A percentile compares a stretch with the other conserved stretches of the same genome.
phyloP scores from a whole-genome alignment of 1,284 basidiomycete species.

The Microbotryum saponariae region DNA sequence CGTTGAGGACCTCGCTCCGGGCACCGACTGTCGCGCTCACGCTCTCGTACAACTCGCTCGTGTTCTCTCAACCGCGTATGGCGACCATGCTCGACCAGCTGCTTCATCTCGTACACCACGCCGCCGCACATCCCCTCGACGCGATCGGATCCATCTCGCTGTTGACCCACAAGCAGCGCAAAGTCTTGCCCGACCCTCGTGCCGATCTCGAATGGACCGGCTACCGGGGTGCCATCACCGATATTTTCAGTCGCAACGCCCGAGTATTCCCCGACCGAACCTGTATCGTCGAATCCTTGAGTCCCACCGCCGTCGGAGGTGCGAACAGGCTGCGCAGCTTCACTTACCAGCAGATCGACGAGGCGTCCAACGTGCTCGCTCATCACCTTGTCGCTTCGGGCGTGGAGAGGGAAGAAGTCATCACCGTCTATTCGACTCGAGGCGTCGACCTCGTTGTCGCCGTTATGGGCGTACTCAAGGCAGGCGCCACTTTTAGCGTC shows the following conservation, averaged over 20 bases:
- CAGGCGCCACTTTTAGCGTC: conserved; percentile 94
- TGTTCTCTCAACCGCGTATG: conserved; percentile 78
- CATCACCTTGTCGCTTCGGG: conserved; percentile 82
- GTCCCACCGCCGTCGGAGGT: conserved; percentile 43
- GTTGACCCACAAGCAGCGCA: conserved; percentile 64
- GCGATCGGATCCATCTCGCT: conserved; percentile 69
- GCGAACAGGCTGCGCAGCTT: conserved; percentile 55
- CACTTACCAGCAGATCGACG: conserved; percentile 74
- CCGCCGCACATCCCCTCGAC: conserved; percentile 51
- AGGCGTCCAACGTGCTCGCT: conserved; percentile 80
- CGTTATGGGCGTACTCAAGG: conserved; percentile 93
- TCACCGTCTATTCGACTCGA: conserved; percentile 97
- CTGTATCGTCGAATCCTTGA: conserved; percentile 72
- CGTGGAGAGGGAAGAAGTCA: conserved; percentile 86
- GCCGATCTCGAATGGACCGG: conserved; percentile 94
- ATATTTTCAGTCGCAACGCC: conserved; percentile 82
- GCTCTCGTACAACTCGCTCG: conserved; percentile 85
- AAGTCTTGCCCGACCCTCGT: conserved; percentile 71
- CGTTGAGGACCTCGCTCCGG: conserved; percentile 59
- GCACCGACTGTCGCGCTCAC: conserved; percentile 60
- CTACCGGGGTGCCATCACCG: conserved; percentile 91
- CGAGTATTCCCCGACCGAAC: conserved; percentile 63
- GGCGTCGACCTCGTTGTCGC: conserved; percentile 95
- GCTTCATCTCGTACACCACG: conserved; percentile 62
- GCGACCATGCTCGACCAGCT: conserved; percentile 78